Percentiles rank a stretch among this genome's conserved stretches.
Conservation (phyloP, 352 stramenopile genomes). For the Globisporangium viniferum region DNA sequence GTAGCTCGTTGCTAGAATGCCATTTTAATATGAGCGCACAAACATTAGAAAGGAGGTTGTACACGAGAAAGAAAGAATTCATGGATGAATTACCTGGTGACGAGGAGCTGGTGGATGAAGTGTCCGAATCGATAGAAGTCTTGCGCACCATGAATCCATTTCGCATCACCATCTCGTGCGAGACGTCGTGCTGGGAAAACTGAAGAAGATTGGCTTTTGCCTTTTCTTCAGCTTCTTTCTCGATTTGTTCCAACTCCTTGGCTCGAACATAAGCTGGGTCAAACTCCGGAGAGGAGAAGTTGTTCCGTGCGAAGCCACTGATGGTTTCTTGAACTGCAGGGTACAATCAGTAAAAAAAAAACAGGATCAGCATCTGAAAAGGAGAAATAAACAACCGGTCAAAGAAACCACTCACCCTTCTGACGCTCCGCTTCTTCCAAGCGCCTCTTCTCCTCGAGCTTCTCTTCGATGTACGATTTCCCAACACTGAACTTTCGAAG, state of each 20-base stretch:
- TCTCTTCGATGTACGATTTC: slow-evolving; percentile 61
- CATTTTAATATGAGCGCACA: not conserved
- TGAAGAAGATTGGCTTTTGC: slow-evolving; percentile 50
- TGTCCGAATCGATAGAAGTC: slow-evolving; percentile 18
- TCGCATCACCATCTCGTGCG: slow-evolving; percentile 58
- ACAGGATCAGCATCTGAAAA: not conserved
- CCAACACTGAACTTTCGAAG: slow-evolving; percentile 35
- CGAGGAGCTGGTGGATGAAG: slow-evolving; percentile 9
- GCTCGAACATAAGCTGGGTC: slow-evolving; percentile 53
- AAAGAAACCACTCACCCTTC: slow-evolving; percentile 16
- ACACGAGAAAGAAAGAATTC: not conserved
- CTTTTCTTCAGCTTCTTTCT: slow-evolving; percentile 55
- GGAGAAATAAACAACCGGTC: not conserved
- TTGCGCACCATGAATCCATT: slow-evolving; percentile 57
- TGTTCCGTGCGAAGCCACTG: slow-evolving; percentile 40
- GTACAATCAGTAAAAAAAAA: not conserved
- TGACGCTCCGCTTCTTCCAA: slow-evolving; percentile 45
- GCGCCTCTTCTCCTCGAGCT: slow-evolving; percentile 58
- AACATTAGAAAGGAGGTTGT: not conserved
- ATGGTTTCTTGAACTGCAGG: slow-evolving; percentile 26
- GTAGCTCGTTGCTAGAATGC: slow-evolving; percentile 42
- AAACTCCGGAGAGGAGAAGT: slow-evolving; percentile 46
- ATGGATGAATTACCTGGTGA: slow-evolving; percentile 12
- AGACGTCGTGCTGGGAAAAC: slow-evolving; percentile 52
- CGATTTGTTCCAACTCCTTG: slow-evolving; percentile 43